Evolutionary conservation across 192 early-diverging fungal genomes (phyloP), one percentile per base, ranked within the genome.

Genomic region (Endogone sp.): DNA sequence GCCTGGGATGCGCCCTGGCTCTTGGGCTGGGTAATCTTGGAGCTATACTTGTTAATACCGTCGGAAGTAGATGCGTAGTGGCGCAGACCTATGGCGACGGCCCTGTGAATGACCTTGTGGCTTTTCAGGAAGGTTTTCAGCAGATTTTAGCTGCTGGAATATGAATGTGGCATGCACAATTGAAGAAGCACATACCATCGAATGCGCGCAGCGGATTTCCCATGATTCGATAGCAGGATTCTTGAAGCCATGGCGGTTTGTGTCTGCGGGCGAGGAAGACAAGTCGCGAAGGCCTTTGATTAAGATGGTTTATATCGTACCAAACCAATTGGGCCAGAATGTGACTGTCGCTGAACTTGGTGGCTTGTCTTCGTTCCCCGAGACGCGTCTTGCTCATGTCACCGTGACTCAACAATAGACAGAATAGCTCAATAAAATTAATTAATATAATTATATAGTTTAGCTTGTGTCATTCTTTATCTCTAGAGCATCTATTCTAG

Each of bases 1-100:
- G 98, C 98, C 80, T 99, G 98, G 63, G 94, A 92, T 27, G 96
- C 95, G 61, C 96, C 96, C 77, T 96, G 95, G 23, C 91, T 82
- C 76, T 96, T 97, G 65, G 92, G 90, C 81, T 98, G 90, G 31
- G 98, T 99, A 73, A 99, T 94, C 63, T 81, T 87, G 56, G 88
- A 73, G 72, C 91, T 94, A 84, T 86, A 91, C 63, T 90, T 91
- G 85, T 99, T 99, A 29, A 94, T 69, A 64, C 74, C 75, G 16
- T 69, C 76, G 21, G 30, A 25, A n/a, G 64, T 60, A 61, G 79
- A 78, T 62, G 69, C 49, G 25, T 68, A 70, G 58, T 70, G 67
- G 56, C 72, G 67, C 13, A 62, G 64, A 24, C 71, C 66, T 28
- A 67, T 59, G 63, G 31, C 62, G 4, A 49, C 67, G 27, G 29